These are phyloP conservation scores for Fonsecaea nubica DNA, from an alignment of 2,329 filamentous ascomycete species.

Conservation along the genomic window DNA sequence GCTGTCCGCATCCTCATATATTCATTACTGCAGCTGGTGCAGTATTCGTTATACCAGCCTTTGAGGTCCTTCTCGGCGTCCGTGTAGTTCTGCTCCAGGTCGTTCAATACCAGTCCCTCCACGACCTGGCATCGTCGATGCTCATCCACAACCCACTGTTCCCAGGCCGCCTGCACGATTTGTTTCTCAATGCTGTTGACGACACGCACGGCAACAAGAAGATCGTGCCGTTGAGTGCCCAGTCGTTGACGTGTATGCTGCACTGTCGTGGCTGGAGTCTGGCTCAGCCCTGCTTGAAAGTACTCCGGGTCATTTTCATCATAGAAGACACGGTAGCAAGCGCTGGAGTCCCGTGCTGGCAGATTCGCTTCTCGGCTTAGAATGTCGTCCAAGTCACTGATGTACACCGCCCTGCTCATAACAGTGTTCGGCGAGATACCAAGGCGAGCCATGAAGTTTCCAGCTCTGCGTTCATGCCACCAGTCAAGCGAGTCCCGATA, in stretches of 20 bases:
- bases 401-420: constrained; percentile 85
- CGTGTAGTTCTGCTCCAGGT: constrained; percentile 40
- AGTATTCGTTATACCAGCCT: constrained; percentile 67
- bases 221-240: constrained; percentile 83
- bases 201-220: constrained; percentile 86
- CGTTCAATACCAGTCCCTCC: constrained; percentile 53
- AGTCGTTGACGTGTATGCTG: constrained; percentile 82
- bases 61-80: constrained; percentile 39
- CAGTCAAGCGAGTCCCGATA: constrained; percentile 76
- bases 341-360: constrained; percentile 38
- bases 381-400: constrained; percentile 75
- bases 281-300: constrained; percentile 40
- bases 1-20: constrained; percentile 30
- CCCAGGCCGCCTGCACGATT: constrained; percentile 86
- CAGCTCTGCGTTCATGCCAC: constrained; percentile 84
- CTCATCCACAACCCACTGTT: constrained; percentile 87
- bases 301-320: constrained; percentile 49
- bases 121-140: constrained; percentile 73
- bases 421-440: constrained; percentile 78
- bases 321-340: constrained; percentile 54
- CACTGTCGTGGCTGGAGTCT: constrained; percentile 56
- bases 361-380: constrained; percentile 42
- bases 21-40: constrained; percentile 61
- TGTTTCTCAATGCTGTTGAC: constrained; percentile 89
- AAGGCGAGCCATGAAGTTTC: constrained; percentile 78